Evolutionary conservation across 495 filamentous ascomycete genomes (phyloP).

Genomic region (Neurospora cerealis): DNA sequence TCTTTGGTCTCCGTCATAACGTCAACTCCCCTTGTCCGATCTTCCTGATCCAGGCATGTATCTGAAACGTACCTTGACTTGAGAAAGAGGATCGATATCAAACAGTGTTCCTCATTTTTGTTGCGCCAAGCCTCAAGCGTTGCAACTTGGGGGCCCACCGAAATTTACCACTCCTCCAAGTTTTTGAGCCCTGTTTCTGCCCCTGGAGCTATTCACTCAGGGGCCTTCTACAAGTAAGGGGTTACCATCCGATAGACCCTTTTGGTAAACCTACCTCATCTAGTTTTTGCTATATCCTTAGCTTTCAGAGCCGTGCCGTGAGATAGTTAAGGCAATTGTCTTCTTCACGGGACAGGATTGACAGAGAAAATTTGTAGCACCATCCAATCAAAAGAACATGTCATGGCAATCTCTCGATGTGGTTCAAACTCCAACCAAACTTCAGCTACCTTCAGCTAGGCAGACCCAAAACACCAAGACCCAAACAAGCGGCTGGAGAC

Average conservation of each 20-base stretch:
- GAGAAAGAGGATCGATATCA: not conserved
- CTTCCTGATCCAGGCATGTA: not conserved
- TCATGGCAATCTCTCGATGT: not conserved
- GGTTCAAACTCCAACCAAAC: not conserved
- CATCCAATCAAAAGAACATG: not conserved
- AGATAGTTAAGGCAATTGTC: not conserved
- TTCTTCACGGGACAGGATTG: not conserved
- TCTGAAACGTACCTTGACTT: not conserved
- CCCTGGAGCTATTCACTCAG: not conserved
- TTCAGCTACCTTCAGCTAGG: not conserved
- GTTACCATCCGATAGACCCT: not conserved
- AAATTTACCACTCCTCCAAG: not conserved
- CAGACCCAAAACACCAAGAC: not conserved
- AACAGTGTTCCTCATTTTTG: not conserved
- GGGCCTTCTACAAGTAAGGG: not conserved
- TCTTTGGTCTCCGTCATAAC: not conserved
- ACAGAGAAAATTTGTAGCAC: not conserved
- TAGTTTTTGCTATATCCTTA: not conserved
- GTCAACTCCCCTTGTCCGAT: not conserved
- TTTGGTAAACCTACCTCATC: not conserved
- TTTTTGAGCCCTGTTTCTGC: not conserved
- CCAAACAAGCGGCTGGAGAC: not conserved
- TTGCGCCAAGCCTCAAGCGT: not conserved
- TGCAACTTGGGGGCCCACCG: not conserved
- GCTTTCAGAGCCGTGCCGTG: not conserved